Conservation (phyloP, 805 yeast species). For the Clavispora fructus region DNA sequence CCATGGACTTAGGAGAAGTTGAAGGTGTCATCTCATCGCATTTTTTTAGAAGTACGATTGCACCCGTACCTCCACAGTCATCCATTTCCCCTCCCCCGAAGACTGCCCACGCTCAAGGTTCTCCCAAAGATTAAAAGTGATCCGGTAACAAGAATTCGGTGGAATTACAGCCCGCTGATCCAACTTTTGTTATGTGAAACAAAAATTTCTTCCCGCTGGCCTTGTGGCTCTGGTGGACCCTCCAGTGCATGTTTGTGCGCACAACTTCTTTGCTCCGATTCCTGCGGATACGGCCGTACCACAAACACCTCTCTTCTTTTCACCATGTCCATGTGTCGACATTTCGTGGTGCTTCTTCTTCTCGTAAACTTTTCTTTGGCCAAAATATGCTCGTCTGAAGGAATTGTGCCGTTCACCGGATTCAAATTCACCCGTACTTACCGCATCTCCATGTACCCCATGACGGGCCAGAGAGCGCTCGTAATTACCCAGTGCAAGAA, state of each 20-base stretch:
- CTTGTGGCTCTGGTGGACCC: not conserved
- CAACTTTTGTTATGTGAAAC: too few relatives aligned
- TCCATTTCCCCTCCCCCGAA: too few relatives aligned
- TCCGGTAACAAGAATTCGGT: too few relatives aligned
- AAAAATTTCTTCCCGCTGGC: too few relatives aligned
- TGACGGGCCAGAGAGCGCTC: slow-evolving; percentile 5
- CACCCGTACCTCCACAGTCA: slow-evolving; percentile 3
- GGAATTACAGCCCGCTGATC: too few relatives aligned
- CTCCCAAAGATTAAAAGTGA: too few relatives aligned
- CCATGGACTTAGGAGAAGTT: slow-evolving; percentile 5
- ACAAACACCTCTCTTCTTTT: not conserved
- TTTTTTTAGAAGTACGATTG: not conserved
- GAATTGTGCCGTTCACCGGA: slow-evolving; percentile 10
- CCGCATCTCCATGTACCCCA: slow-evolving; percentile 6
- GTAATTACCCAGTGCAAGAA: slow-evolving; percentile 11
- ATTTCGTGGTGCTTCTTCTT: not conserved
- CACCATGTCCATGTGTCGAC: not conserved
- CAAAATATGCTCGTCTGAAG: slow-evolving; percentile 8
- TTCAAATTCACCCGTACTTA: slow-evolving; percentile 11
- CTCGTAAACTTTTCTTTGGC: slow-evolving; percentile 1
- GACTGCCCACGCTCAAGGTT: too few relatives aligned
- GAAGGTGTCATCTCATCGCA: slow-evolving; percentile 6
- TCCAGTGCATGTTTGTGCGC: not conserved
- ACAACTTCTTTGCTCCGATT: not conserved
- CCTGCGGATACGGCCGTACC: not conserved